Evolutionary conservation across 352 stramenopile genomes (phyloP).

Genomic region (Elongisporangium anandrum): DNA sequence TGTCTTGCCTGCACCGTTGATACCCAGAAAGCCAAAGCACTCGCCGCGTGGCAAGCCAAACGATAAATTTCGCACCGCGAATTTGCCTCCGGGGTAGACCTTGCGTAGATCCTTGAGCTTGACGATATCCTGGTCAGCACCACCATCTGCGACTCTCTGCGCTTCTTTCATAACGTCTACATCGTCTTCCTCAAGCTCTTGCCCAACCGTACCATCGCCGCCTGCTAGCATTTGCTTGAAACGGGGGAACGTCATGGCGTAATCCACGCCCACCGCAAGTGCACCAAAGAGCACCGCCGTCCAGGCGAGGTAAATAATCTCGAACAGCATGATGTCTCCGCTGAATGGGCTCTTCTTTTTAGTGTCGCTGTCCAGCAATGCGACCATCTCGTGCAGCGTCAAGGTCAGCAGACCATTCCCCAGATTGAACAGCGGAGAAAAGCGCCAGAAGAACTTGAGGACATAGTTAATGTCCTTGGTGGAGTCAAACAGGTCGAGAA

Average conservation of each 20-base stretch:
- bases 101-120: slow-evolving; percentile 35
- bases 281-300: slow-evolving; percentile 36
- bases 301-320: slow-evolving; percentile 73
- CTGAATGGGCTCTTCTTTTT: slow-evolving; percentile 39
- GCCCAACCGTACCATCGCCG: slow-evolving; percentile 9
- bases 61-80: slow-evolving; percentile 71
- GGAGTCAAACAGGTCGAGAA: slow-evolving; percentile 41
- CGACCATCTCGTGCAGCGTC: slow-evolving; percentile 43
- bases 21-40: slow-evolving; percentile 93
- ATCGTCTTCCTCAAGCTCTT: slow-evolving; percentile 28
- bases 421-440: slow-evolving; percentile 63
- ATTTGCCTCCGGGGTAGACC: slow-evolving; percentile 53
- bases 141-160: slow-evolving; percentile 22
- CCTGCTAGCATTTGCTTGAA: slow-evolving; percentile 22
- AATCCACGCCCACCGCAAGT: slow-evolving; percentile 48
- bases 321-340: slow-evolving; percentile 42
- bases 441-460: slow-evolving; percentile 61
- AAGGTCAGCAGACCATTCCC: slow-evolving; percentile 54
- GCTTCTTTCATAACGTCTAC: slow-evolving; percentile 32
- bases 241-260: slow-evolving; percentile 44
- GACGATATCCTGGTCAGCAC: slow-evolving; percentile 28
- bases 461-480: slow-evolving; percentile 35
- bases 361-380: slow-evolving; percentile 41
- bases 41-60: slow-evolving; percentile 83
- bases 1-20: slow-evolving; percentile 93